Evolutionary conservation across 2,329 filamentous ascomycete species (phyloP).

Genomic region (Sarocladium oryzae): DNA sequence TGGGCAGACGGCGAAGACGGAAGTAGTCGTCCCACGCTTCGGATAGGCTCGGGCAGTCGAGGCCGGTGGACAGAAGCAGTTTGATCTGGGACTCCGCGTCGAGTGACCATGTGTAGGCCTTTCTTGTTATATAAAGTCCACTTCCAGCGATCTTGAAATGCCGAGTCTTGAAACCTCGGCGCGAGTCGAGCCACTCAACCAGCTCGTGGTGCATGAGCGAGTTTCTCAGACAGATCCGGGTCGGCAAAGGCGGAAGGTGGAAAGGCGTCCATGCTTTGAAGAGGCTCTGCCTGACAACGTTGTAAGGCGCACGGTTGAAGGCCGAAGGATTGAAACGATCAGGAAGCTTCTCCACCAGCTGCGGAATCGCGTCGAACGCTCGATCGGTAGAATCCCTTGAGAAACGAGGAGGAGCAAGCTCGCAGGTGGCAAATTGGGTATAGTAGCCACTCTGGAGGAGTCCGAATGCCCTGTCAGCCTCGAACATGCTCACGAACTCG

Average conservation of each 20-base stretch:
- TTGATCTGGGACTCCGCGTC: neutral
- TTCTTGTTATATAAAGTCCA: neutral
- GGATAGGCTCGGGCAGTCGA: neutral
- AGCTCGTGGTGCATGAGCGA: neutral
- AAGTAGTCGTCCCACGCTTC: constrained; percentile 9
- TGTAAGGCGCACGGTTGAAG: neutral
- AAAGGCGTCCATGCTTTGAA: neutral
- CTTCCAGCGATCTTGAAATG: neutral
- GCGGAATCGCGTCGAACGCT: neutral
- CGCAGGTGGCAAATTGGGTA: neutral
- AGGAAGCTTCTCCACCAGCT: neutral
- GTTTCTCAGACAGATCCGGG: neutral
- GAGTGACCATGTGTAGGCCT: neutral
- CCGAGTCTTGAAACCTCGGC: neutral
- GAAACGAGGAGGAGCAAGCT: neutral
- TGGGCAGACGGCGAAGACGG: neutral
- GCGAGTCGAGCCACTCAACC: neutral
- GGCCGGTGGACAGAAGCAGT: neutral
- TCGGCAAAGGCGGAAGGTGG: neutral
- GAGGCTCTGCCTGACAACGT: neutral
- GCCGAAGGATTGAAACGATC: neutral
- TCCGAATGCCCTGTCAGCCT: constrained; percentile 1
- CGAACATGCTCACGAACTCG: constrained; percentile 6
- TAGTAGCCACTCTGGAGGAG: neutral
- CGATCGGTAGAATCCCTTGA: neutral